Evolutionary conservation across 805 yeast species (phyloP), one percentile per base, ranked within the genome.

Genomic region (Tetrapisispora fleetii): DNA sequence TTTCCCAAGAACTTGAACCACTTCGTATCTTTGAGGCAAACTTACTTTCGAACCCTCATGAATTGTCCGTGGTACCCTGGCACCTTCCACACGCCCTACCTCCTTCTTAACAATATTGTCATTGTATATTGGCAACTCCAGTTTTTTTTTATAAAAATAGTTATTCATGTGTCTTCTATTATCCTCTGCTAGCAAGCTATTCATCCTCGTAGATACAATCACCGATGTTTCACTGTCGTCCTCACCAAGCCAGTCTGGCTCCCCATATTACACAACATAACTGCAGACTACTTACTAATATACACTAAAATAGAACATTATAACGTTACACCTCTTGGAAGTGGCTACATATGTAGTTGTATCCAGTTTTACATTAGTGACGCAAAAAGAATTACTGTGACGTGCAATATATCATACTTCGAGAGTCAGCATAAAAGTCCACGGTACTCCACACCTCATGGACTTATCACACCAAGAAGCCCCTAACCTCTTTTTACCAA

Each of bases 1-100:
- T 59, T 81, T 81, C 0, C 96, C 96, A 47, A 88, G 70, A 2
- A 81, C 70, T 37, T 72, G 70, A 24, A 73, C 64, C 16, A 85
- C 69, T 46, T 74, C 70, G 63, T 85, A 87, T 37, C 85, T 67
- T 1, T 73, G 63, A 52, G 83, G 82, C 46, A 85, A 69, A 41
- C 77, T 78, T 62, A 87, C 85, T 48, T 80, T 74, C 3, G 78
- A 76, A 46, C 75, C 70, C 35, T 78, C 79, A 54, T 70, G 76
- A 8, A 74, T 67, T 3, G 68, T 65, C 41, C 67, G 50, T 8
- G 50, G 40, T 17, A 18, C 18, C 28, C 44, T 17, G 7, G 36
- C 27, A 2, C 14, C 37, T 14, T 41, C 37, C 2, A 30, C 11
- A 2, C 17, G 13, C n/a, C 14, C 32, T 3, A 30, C 11, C 18